Evolutionary conservation across 192 early-diverging fungal species (phyloP).

Genomic region (Globomyces pollinis-pini): DNA sequence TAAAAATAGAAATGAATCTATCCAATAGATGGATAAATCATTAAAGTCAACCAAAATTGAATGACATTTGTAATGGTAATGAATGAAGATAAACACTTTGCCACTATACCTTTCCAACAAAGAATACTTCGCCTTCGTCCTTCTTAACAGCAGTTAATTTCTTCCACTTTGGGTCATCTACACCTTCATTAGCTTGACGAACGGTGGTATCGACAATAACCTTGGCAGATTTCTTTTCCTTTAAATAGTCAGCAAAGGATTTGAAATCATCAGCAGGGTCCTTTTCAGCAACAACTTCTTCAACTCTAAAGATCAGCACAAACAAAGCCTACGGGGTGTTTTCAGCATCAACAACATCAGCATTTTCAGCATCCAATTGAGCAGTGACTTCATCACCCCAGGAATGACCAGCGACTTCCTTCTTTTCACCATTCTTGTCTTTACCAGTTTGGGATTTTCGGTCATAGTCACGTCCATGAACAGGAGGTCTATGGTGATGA

Average conservation of each 20-base stretch:
- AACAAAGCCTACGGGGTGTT: slow-evolving; percentile 8
- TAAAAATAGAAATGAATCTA: not conserved
- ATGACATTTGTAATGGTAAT: slow-evolving; percentile 4
- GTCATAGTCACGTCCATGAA: slow-evolving; percentile 70
- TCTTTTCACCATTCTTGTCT: slow-evolving; percentile 77
- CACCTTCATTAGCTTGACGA: slow-evolving; percentile 84
- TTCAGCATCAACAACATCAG: slow-evolving; percentile 29
- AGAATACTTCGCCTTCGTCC: slow-evolving; percentile 66
- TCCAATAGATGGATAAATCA: not conserved
- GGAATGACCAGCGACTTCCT: slow-evolving; percentile 65
- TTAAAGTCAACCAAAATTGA: not conserved
- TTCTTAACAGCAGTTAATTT: slow-evolving; percentile 61
- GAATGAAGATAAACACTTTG: not conserved
- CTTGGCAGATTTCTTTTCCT: slow-evolving; percentile 50
- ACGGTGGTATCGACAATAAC: slow-evolving; percentile 38
- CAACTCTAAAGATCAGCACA: not conserved
- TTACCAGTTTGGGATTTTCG: slow-evolving; percentile 73
- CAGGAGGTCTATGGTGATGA: not conserved
- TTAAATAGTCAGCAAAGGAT: slow-evolving; percentile 83
- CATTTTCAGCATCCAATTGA: slow-evolving; percentile 45
- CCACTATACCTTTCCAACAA: slow-evolving; percentile 53
- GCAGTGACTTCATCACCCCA: slow-evolving; percentile 66
- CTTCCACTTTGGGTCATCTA: slow-evolving; percentile 79
- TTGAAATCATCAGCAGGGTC: slow-evolving; percentile 75
- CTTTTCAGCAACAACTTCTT: slow-evolving; percentile 23